Evolutionary conservation across 371 early-diverging fungal genomes (phyloP), one percentile per base, ranked within the genome.

Genomic region (Coemansia sp.): DNA sequence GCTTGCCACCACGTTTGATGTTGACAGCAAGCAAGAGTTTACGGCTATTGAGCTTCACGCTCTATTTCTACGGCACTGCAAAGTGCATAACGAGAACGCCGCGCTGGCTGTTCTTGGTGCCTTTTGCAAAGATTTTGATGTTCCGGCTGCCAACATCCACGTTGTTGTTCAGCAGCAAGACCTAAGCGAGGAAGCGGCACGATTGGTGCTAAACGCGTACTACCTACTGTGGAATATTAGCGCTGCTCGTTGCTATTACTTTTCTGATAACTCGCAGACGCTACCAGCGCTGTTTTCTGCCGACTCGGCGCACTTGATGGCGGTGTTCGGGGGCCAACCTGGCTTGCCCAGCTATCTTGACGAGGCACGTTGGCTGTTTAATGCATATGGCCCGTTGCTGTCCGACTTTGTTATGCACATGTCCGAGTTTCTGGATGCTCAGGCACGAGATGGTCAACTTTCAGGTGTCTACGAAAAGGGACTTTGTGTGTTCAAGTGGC

Each of bases 401-500:
- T 81, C 85, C 61, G 84, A 87, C 47, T 93, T 89, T 74, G 81
- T 94, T 24, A 81, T 85, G 27, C 83, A 84, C 63, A 90, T 92
- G 85, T 88, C 61, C 72, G 83, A 29, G 82, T 90, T 54, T 80
- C 88, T 74, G 83, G 85, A 64, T 79, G 84, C 47, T 82, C 86
- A 79, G 87, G 91, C 70, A 80, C 84, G 54, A 85, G 89, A 59
- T 82, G 82, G 8, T 84, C 87, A 68, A 87, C 87, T 61, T 82
- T 81, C 45, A 79, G 82, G 26, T 74, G 85, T 75, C 0, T 90
- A 91, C 64, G 83, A 90, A 52, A 86, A 89, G 79, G 90, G 88
- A 61, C 80, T 95, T 59, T 87, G 92, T 78, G 85, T 94, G 55
- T 74, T 92, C 63, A 78, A 83, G 59, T 97, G 97, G 97, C 77